phyloP scores from a whole-genome alignment of 768 basidiomycete species.

The Boletus pseudopeckii region DNA sequence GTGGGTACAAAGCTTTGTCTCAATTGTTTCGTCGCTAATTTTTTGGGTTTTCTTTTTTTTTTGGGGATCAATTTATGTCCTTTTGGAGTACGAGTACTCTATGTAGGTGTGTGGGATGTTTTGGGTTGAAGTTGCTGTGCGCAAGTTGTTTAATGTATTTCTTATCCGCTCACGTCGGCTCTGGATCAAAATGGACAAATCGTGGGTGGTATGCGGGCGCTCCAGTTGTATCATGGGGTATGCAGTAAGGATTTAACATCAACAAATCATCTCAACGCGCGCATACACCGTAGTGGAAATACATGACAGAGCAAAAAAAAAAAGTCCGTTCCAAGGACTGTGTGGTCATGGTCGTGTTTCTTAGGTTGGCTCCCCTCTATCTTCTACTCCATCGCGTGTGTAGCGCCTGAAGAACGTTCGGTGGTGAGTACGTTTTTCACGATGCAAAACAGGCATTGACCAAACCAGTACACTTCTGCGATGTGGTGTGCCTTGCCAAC shows the following conservation, averaged over 20 bases:
- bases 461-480: constrained; percentile 8
- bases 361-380: too few species aligned
- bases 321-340: background rate
- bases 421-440: background rate
- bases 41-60: too few species aligned
- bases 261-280: background rate
- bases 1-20: too few species aligned
- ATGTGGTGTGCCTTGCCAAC: constrained; percentile 1
- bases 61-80: too few species aligned
- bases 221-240: background rate
- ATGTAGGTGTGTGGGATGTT: too few species aligned
- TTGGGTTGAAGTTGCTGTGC: too few species aligned
- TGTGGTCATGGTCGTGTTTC: background rate
- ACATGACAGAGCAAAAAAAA: background rate
- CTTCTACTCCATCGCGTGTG: too few species aligned
- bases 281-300: background rate
- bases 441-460: background rate
- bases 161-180: background rate
- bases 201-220: background rate
- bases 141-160: background rate
- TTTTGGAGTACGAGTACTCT: too few species aligned
- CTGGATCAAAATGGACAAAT: background rate
- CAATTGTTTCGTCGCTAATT: too few species aligned
- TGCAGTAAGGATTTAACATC: background rate
- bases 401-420: too few species aligned